phyloP scores from a whole-genome alignment of 169 alveolate genomes.

The Plasmodium yoelii region DNA sequence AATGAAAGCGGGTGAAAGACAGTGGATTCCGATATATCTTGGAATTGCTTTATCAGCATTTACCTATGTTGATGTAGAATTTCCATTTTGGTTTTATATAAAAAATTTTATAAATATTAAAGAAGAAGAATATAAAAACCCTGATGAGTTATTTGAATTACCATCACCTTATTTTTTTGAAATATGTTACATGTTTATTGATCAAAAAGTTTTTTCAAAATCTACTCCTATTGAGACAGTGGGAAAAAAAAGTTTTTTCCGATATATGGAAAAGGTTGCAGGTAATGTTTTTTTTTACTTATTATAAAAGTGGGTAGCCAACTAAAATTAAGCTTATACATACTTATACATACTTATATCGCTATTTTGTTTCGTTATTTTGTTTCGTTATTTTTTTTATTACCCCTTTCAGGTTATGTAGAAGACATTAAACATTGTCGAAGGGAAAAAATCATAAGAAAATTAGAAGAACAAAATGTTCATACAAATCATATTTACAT shows the following conservation, averaged over 20 bases:
- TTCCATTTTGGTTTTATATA: conserved; percentile 77
- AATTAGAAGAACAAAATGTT: conserved; percentile 59
- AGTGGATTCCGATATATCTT: conserved; percentile 70
- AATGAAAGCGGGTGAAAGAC: conserved; percentile 77
- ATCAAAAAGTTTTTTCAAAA: conserved; percentile 68
- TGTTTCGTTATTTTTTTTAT: not conserved
- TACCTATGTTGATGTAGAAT: conserved; percentile 72
- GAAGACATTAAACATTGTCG: conserved; percentile 76
- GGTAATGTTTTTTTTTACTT: conserved; percentile 3
- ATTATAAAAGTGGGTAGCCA: no score
- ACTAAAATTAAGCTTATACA: no score
- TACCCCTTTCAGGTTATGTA: conserved; percentile 53
- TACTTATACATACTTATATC: no score
- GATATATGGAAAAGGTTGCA: conserved; percentile 75
- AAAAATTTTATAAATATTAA: conserved; percentile 64
- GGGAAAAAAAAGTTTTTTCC: conserved; percentile 70
- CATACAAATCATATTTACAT: conserved; percentile 63
- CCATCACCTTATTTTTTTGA: conserved; percentile 78
- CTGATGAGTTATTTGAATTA: conserved; percentile 52
- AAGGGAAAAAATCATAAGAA: conserved; percentile 60
- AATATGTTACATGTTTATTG: conserved; percentile 74
- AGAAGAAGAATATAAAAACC: conserved; percentile 72
- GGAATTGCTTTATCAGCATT: conserved; percentile 69
- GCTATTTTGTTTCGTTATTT: not conserved
- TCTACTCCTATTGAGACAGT: conserved; percentile 77